Percentiles rank a stretch among this genome's conserved stretches.
phyloP scores from a whole-genome alignment of 1,139 yeast genomes.

The Kurtzmaniella quercitrusa region DNA sequence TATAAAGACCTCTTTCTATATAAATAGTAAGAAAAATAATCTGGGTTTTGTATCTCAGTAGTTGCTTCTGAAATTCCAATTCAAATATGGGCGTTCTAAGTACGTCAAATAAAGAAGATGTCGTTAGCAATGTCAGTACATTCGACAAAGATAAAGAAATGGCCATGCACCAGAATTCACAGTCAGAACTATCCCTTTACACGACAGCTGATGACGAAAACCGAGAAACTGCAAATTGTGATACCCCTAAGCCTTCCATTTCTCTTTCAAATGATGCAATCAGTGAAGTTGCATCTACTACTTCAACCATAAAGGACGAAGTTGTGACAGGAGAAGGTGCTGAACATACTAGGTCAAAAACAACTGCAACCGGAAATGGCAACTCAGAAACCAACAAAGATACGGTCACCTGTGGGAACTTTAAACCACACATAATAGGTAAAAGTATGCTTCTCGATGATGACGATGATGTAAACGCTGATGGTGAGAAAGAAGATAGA shows the following conservation, averaged over 20 bases:
- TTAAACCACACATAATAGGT: neutral
- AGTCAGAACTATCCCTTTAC: conserved; percentile 21
- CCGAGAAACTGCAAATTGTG: neutral
- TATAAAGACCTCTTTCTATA: too few species aligned
- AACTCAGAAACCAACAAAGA: neutral
- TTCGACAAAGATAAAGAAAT: conserved; percentile 7
- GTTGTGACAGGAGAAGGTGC: too few species aligned
- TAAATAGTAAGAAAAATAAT: too few species aligned
- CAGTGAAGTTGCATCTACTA: neutral
- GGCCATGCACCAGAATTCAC: conserved; percentile 2
- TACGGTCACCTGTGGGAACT: neutral
- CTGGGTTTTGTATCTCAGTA: too few species aligned
- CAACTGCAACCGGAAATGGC: too few species aligned
- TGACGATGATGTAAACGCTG: neutral
- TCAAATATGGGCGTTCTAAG: too few species aligned
- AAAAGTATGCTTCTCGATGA: neutral
- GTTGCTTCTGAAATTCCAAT: too few species aligned
- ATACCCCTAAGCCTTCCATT: neutral
- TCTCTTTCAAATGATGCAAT: neutral
- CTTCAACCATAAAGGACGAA: neutral
- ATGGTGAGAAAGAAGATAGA: conserved; percentile 9
- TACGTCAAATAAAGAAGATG: conserved; percentile 36
- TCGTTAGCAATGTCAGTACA: conserved; percentile 27
- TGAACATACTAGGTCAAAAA: too few species aligned
- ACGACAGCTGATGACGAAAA: conserved; percentile 33